phyloP scores from a whole-genome alignment of 116 monocot species.

The Dioscorea cayenensis region DNA sequence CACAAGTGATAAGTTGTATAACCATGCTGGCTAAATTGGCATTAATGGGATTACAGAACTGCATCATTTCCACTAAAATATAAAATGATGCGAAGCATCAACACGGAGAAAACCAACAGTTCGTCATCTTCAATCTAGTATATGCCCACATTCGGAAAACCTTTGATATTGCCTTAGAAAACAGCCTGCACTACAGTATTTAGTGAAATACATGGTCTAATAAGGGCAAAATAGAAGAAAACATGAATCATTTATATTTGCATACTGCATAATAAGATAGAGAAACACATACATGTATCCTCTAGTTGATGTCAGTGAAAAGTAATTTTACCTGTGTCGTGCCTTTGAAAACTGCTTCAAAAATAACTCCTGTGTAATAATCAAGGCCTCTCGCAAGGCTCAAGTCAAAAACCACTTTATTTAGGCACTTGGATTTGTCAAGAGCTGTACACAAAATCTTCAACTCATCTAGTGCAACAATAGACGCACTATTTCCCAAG shows the following conservation, averaged over 20 bases:
- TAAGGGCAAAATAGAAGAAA: too few relatives aligned
- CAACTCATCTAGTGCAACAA: constrained; percentile 69
- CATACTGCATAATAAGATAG: neutral
- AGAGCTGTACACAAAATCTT: constrained; percentile 79
- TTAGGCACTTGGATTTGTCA: constrained; percentile 55
- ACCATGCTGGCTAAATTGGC: too few relatives aligned
- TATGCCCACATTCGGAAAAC: too few relatives aligned
- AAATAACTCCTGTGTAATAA: constrained; percentile 98
- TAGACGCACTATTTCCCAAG: constrained; percentile 50
- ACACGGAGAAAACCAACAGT: too few relatives aligned
- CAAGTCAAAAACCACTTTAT: constrained; percentile 88
- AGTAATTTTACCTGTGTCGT: constrained; percentile 61
- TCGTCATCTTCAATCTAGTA: too few relatives aligned
- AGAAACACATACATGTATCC: neutral
- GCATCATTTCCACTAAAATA: too few relatives aligned
- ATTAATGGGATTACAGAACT: too few relatives aligned
- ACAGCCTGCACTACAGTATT: too few relatives aligned
- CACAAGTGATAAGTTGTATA: too few relatives aligned
- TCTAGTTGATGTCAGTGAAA: neutral
- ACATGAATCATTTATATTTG: neutral
- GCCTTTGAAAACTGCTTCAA: constrained; percentile 92
- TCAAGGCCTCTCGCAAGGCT: constrained; percentile 99
- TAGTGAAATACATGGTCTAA: too few relatives aligned
- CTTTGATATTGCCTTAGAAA: too few relatives aligned
- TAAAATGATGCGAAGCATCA: too few relatives aligned